Conservation (phyloP, 257 asterid species). For the Solanum ossicruentum region DNA sequence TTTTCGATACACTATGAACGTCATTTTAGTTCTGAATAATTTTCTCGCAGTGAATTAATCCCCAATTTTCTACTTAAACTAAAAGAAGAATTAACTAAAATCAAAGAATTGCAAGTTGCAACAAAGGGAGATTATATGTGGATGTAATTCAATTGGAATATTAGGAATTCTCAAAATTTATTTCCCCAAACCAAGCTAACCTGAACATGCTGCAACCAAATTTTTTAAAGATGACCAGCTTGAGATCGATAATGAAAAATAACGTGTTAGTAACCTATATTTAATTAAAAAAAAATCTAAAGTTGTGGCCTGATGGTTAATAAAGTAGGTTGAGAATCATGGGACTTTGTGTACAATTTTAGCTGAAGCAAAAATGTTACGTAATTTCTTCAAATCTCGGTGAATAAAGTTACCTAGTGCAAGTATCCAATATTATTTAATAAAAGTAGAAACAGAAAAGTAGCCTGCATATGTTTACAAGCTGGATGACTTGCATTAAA, state of each 20-base stretch:
- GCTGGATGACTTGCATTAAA: not conserved
- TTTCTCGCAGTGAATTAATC: not conserved
- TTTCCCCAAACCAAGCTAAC: not conserved
- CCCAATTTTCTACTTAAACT: not conserved
- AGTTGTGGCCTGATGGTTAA: too few species aligned
- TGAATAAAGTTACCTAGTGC: too few species aligned
- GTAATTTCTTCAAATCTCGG: too few species aligned
- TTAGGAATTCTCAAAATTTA: not conserved
- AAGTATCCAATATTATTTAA: not conserved
- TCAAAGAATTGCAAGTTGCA: not conserved
- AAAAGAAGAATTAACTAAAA: not conserved
- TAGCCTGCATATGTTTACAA: not conserved
- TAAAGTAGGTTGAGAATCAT: not conserved
- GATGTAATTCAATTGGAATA: not conserved
- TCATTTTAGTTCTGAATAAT: not conserved
- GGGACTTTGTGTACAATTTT: not conserved
- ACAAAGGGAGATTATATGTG: not conserved
- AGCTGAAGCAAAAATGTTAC: not conserved
- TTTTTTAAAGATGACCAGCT: not conserved
- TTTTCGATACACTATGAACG: too few species aligned
- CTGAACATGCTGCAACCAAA: not conserved
- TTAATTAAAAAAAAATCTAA: too few species aligned
- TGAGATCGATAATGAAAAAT: not conserved
- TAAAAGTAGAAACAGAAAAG: not conserved
- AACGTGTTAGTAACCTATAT: not conserved